These are phyloP conservation scores for Jaltomata sinuosa DNA, from an alignment of 257 asterid species.

Conservation along the genomic window DNA sequence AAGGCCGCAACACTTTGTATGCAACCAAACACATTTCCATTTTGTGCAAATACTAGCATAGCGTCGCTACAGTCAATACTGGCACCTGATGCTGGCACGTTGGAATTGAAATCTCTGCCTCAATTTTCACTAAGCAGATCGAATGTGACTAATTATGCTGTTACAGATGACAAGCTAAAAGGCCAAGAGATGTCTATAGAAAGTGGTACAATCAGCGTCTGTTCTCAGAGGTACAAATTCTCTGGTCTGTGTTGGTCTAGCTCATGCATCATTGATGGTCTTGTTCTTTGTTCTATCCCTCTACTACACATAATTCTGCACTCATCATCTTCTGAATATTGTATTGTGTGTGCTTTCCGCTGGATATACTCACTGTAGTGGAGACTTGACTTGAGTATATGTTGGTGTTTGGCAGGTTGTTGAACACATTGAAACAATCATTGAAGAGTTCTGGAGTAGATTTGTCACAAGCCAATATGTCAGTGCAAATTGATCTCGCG, in stretches of 20 bases:
- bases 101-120: conserved; percentile 30
- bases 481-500: conserved; percentile 84
- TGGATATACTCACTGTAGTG: not conserved
- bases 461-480: conserved; percentile 71
- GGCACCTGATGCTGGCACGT: conserved; percentile 28
- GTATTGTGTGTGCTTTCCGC: not conserved
- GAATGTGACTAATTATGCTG: conserved; percentile 19
- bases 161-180: conserved; percentile 26
- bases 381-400: not conserved
- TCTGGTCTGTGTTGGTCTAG: not conserved
- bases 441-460: conserved; percentile 79
- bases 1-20: conserved; percentile 26
- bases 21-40: conserved; percentile 27
- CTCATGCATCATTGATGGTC: not conserved
- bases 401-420: conserved; percentile 44
- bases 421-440: conserved; percentile 72
- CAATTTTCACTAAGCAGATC: conserved; percentile 26
- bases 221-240: conserved; percentile 69
- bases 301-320: not conserved
- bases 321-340: not conserved
- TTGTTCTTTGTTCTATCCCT: not conserved
- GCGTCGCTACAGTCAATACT: conserved; percentile 31
- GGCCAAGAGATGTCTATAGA: conserved; percentile 47
- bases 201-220: conserved; percentile 66
- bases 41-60: conserved; percentile 29